A percentile compares a stretch with the other conserved stretches of the same genome.
These are phyloP conservation scores for Phlebiopsis flavidoalba DNA, from an alignment of 768 basidiomycete species.

Conservation along the genomic window DNA sequence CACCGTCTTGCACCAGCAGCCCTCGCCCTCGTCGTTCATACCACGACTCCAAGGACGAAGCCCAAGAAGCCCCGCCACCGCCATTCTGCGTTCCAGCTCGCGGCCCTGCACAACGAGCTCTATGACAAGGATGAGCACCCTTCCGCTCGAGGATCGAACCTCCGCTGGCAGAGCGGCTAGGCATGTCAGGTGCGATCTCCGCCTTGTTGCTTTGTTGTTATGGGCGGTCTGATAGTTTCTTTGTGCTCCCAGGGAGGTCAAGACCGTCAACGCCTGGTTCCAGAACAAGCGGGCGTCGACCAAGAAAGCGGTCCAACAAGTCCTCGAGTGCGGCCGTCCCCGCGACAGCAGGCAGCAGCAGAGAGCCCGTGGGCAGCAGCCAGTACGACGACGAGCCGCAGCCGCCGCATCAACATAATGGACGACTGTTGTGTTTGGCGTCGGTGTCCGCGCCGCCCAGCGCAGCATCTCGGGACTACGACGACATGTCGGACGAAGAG, in stretches of 20 bases:
- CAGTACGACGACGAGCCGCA: constrained; percentile 29
- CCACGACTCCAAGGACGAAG: constrained; percentile 33
- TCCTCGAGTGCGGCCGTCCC: neutral
- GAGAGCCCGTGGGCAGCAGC: constrained; percentile 20
- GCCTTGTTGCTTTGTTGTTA: constrained; percentile 10
- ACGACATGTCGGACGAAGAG: constrained; percentile 46
- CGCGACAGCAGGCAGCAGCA: constrained; percentile 10
- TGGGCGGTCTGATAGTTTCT: constrained; percentile 9
- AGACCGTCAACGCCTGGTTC: constrained; percentile 85
- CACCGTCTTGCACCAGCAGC: constrained; percentile 6
- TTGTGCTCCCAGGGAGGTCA: constrained; percentile 56
- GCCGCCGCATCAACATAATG: constrained; percentile 35
- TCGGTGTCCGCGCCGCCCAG: constrained; percentile 32
- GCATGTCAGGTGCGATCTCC: constrained; percentile 53
- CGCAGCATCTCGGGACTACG: constrained; percentile 29
- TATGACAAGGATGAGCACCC: constrained; percentile 77
- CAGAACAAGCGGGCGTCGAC: constrained; percentile 82
- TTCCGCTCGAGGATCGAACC: constrained; percentile 58
- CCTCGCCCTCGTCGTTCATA: constrained; percentile 16
- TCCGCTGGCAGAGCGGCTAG: constrained; percentile 65
- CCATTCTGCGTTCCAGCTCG: constrained; percentile 66
- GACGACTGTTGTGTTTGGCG: constrained; percentile 38
- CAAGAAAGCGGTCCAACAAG: constrained; percentile 61
- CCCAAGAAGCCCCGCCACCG: constrained; percentile 78
- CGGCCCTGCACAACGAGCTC: constrained; percentile 70